Evolutionary conservation across 148 eudicot species (phyloP).

Genomic region (Diospyros kaki): DNA sequence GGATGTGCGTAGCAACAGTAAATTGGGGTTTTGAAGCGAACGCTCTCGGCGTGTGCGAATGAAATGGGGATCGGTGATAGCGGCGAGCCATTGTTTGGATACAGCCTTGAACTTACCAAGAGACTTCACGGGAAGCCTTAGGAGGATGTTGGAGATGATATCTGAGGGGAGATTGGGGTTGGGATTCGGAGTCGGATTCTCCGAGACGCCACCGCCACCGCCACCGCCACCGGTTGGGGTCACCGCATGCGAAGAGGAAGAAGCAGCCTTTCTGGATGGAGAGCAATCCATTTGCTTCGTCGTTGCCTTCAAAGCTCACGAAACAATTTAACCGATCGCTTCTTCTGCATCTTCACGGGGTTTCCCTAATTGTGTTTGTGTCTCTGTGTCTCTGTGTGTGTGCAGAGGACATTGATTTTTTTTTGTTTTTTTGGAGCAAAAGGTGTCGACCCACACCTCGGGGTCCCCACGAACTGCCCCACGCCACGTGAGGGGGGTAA

Average conservation of each 20-base stretch:
- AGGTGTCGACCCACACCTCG: too few species aligned
- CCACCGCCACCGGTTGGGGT: too few species aligned
- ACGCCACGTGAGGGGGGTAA: too few species aligned
- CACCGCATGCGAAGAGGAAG: background rate
- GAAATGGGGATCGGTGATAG: conserved; percentile 18
- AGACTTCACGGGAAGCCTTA: conserved; percentile 16
- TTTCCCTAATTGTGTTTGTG: too few species aligned
- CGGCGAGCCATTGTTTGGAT: conserved; percentile 17
- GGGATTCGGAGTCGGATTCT: background rate
- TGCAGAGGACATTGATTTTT: too few species aligned
- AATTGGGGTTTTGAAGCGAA: conserved; percentile 17
- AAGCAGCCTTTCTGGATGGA: background rate
- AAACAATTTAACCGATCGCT: background rate
- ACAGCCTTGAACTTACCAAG: conserved; percentile 23
- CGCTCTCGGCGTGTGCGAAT: conserved; percentile 9
- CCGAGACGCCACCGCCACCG: background rate
- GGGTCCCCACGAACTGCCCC: too few species aligned
- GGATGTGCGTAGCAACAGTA: background rate
- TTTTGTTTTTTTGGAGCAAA: too few species aligned
- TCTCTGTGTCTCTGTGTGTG: too few species aligned
- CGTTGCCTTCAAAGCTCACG: background rate
- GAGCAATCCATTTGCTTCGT: too few species aligned
- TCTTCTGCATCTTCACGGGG: background rate
- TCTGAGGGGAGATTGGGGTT: conserved; percentile 9
- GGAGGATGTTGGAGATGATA: conserved; percentile 20